Percentiles rank a stretch among this genome's conserved stretches.
Conservation (phyloP, 2,329 filamentous ascomycete genomes). For the Fonsecaea monophora region DNA sequence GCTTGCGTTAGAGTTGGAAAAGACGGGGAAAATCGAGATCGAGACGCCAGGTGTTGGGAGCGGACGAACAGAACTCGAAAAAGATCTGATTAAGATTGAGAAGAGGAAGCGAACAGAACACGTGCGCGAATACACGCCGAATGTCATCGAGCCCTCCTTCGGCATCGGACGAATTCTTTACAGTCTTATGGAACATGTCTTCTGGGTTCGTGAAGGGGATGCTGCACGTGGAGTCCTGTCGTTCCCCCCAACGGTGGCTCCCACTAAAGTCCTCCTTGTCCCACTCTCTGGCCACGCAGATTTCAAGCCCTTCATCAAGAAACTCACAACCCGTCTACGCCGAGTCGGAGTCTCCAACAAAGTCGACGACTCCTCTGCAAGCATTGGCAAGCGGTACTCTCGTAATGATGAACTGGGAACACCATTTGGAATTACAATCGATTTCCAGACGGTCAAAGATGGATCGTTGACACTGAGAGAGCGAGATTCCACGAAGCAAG, state of each 20-base stretch:
- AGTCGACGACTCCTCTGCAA: constrained; percentile 87
- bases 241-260: constrained; percentile 80
- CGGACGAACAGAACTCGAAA: constrained; percentile 78
- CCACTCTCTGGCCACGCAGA: constrained; percentile 81
- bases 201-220: constrained; percentile 86
- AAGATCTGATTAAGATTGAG: constrained; percentile 82
- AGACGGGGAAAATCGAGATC: constrained; percentile 76
- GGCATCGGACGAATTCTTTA: constrained; percentile 96
- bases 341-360: constrained; percentile 79
- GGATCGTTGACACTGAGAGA: constrained; percentile 86
- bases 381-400: constrained; percentile 92
- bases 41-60: constrained; percentile 71
- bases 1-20: constrained; percentile 74
- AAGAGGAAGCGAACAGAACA: constrained; percentile 83
- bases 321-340: constrained; percentile 77
- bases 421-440: constrained; percentile 89
- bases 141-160: constrained; percentile 96
- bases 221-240: constrained; percentile 84
- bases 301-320: constrained; percentile 78
- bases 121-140: constrained; percentile 88
- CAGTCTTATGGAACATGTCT: constrained; percentile 90
- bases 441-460: constrained; percentile 94
- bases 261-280: constrained; percentile 91
- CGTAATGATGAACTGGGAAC: constrained; percentile 96
- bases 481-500: constrained; percentile 88